Evolutionary conservation across 495 filamentous ascomycete species (phyloP).

Genomic region (Lasiosphaeria ovina): DNA sequence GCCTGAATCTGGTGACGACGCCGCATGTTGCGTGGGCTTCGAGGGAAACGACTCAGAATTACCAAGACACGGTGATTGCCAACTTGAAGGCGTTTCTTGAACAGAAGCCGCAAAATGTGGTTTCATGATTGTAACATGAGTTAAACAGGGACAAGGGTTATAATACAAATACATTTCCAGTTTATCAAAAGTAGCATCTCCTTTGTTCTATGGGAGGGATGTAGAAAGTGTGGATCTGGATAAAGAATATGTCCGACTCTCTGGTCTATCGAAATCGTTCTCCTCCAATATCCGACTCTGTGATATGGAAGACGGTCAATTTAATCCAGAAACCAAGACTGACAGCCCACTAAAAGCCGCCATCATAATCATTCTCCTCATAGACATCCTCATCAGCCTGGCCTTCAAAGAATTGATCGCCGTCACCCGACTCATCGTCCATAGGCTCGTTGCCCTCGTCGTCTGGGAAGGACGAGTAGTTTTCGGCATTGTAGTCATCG

Average conservation of each 20-base stretch:
- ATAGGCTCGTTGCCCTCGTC: constrained; percentile 14
- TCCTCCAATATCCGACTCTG: too few relatives aligned
- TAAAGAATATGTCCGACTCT: too few relatives aligned
- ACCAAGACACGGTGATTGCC: constrained; percentile 27
- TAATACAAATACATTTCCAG: background rate
- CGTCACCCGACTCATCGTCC: background rate
- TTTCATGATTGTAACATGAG: background rate
- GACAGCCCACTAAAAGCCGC: too few relatives aligned
- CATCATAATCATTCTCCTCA: background rate
- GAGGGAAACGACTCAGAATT: constrained; percentile 37
- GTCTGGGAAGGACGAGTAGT: constrained; percentile 18
- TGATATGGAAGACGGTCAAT: too few relatives aligned
- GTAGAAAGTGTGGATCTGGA: too few relatives aligned
- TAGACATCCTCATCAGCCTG: constrained; percentile 1
- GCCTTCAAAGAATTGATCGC: background rate
- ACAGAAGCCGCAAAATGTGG: background rate
- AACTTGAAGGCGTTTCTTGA: constrained; percentile 21
- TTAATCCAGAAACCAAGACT: too few relatives aligned
- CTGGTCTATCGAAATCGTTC: too few relatives aligned
- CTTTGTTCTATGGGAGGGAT: too few relatives aligned
- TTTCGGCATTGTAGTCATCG: constrained; percentile 15
- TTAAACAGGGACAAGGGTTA: background rate
- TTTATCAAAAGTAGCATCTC: too few relatives aligned
- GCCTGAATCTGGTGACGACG: constrained; percentile 38
- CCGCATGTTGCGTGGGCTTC: constrained; percentile 46